phyloP scores from a whole-genome alignment of 805 yeast genomes.

The Myxozyma monticola region DNA sequence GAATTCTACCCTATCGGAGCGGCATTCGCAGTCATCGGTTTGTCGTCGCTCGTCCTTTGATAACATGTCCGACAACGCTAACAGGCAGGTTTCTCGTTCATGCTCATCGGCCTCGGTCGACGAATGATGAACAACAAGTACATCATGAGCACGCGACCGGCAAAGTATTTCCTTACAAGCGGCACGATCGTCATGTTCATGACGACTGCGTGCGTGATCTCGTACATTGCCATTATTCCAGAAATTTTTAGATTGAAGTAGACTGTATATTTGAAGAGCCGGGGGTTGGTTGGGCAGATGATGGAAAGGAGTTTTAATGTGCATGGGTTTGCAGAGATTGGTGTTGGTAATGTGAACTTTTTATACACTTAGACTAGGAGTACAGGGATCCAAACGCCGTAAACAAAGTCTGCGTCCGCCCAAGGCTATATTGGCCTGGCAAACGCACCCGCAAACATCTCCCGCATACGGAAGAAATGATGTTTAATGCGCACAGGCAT shows the following conservation, averaged over 20 bases:
- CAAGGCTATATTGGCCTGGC: slow-evolving; percentile 42
- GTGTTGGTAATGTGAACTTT: no score
- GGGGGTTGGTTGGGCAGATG: neutral
- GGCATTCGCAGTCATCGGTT: slow-evolving; percentile 24
- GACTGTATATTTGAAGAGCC: neutral
- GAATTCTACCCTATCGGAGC: slow-evolving; percentile 32
- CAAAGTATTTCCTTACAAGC: slow-evolving; percentile 23
- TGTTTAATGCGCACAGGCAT: slow-evolving; percentile 71
- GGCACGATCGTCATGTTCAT: slow-evolving; percentile 20
- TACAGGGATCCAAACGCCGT: no score
- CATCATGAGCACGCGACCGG: slow-evolving; percentile 11
- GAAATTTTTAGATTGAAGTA: slow-evolving; percentile 17
- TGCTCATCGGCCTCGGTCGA: slow-evolving; percentile 20
- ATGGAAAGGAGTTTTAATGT: neutral
- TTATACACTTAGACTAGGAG: no score
- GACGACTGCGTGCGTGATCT: slow-evolving; percentile 10
- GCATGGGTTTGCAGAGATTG: neutral
- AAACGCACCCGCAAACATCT: slow-evolving; percentile 86
- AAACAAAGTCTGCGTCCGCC: neutral
- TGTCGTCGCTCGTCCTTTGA: neutral
- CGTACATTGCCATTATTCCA: slow-evolving; percentile 19
- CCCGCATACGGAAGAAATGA: slow-evolving; percentile 81
- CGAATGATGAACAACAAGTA: slow-evolving; percentile 16
- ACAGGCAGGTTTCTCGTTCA: slow-evolving; percentile 14
- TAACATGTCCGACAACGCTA: neutral